Conservation (phyloP, 345 rosid genomes). For the Salix exigua region DNA sequence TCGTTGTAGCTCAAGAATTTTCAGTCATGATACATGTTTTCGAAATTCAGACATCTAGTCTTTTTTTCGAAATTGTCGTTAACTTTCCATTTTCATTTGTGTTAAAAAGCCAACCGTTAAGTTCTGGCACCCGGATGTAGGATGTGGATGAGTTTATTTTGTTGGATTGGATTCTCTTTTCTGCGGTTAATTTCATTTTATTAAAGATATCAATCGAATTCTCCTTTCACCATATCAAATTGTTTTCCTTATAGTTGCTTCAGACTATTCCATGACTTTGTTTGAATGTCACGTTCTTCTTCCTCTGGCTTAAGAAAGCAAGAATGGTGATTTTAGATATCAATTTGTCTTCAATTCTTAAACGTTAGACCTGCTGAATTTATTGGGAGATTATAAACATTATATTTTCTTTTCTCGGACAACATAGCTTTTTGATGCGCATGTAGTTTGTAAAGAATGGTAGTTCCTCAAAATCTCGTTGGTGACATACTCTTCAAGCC, state of each 20-base stretch:
- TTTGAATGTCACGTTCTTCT: not conserved
- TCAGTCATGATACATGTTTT: constrained; percentile 31
- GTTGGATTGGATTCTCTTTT: constrained; percentile 21
- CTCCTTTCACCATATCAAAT: constrained; percentile 2
- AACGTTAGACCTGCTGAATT: not conserved
- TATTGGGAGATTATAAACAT: not conserved
- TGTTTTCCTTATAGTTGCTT: constrained; percentile 8
- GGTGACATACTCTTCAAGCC: not conserved
- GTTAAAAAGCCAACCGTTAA: constrained; percentile 26
- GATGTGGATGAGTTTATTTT: constrained; percentile 37
- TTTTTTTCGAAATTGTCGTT: constrained; percentile 21
- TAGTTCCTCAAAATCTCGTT: not conserved
- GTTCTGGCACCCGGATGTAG: constrained; percentile 29
- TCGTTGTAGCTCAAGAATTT: constrained; percentile 35
- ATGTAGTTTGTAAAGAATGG: not conserved
- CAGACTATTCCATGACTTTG: not conserved
- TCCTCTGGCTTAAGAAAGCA: not conserved
- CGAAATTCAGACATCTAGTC: constrained; percentile 21
- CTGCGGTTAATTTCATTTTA: constrained; percentile 14
- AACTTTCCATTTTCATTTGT: constrained; percentile 32
- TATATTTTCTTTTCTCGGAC: not conserved
- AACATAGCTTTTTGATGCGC: not conserved
- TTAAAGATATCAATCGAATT: constrained; percentile 16
- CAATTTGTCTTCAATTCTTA: not conserved
- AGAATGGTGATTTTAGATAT: no score